These are phyloP conservation scores for Vitis hybrid DNA, from an alignment of 177 flowering plant genomes.

Conservation along the genomic window DNA sequence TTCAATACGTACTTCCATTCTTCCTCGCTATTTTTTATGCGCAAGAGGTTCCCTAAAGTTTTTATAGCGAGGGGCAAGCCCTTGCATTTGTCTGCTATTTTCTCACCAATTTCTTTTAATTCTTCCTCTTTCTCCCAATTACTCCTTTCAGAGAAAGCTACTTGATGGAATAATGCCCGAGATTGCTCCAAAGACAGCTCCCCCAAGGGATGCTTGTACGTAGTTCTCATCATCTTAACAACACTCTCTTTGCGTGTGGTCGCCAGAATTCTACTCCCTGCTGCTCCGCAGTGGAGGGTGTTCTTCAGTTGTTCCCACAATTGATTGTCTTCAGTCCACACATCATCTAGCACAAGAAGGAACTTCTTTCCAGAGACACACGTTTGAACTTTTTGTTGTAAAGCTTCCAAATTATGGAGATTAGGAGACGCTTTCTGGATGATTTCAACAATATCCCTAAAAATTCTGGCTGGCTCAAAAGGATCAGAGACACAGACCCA, in stretches of 20 bases:
- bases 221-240: not conserved
- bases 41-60: conserved; percentile 12
- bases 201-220: not conserved
- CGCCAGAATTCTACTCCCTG: conserved; percentile 24
- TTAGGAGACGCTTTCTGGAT: too few species aligned
- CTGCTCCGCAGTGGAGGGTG: conserved; percentile 7
- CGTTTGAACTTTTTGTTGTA: too few species aligned
- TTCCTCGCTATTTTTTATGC: not conserved
- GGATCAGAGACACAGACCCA: too few species aligned
- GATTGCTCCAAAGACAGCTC: conserved; percentile 1
- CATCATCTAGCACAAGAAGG: conserved; percentile 12
- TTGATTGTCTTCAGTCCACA: conserved; percentile 1
- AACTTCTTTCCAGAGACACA: not conserved
- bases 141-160: conserved; percentile 2
- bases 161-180: conserved; percentile 11
- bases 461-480: too few species aligned
- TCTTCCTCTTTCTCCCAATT: not conserved
- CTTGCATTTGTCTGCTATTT: conserved; percentile 11
- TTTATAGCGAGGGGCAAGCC: conserved; percentile 24
- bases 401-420: too few species aligned
- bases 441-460: too few species aligned
- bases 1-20: conserved; percentile 9
- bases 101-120: conserved; percentile 13
- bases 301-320: conserved; percentile 20
- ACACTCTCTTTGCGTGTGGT: conserved; percentile 6